Percentiles rank a stretch among this genome's conserved stretches.
phyloP scores from a whole-genome alignment of 768 basidiomycete species.

The Neoboletus subvelutipes region DNA sequence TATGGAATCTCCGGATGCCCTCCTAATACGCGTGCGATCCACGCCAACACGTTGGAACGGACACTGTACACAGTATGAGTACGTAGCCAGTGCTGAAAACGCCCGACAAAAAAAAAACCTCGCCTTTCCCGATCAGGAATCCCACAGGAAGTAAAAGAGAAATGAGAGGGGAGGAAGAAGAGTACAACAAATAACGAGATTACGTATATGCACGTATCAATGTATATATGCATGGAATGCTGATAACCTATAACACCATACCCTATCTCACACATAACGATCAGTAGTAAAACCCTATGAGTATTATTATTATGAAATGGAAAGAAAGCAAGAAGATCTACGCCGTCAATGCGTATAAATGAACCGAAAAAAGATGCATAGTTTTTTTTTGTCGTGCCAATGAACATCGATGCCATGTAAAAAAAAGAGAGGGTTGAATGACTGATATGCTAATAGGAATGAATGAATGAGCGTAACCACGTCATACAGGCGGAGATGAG shows the following conservation, averaged over 20 bases:
- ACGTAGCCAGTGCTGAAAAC: not conserved
- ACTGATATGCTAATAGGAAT: conserved; percentile 15
- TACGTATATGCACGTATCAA: conserved; percentile 1
- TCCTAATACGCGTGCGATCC: not conserved
- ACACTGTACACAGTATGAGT: not conserved
- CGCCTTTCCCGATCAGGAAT: conserved; percentile 2
- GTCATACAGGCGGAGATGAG: conserved; percentile 7
- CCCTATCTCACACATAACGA: conserved; percentile 17
- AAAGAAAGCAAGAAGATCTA: conserved; percentile 7
- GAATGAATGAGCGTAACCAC: conserved; percentile 12
- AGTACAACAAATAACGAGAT: conserved; percentile 4
- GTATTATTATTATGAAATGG: not conserved
- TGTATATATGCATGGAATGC: conserved; percentile 6
- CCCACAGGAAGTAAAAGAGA: not conserved
- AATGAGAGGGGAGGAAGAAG: not conserved
- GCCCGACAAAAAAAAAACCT: not conserved
- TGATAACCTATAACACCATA: conserved; percentile 10
- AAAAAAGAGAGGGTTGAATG: not conserved
- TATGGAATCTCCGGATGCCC: not conserved
- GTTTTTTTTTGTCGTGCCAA: conserved; percentile 8
- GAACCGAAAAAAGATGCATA: not conserved
- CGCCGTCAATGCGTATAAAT: conserved; percentile 2
- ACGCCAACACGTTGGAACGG: not conserved
- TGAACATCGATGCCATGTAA: conserved; percentile 6
- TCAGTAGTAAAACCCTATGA: conserved; percentile 12